Evolutionary conservation across 2,329 filamentous ascomycete species (phyloP), one percentile per base, ranked within the genome.

Genomic region (Diaporthe aspalathi): DNA sequence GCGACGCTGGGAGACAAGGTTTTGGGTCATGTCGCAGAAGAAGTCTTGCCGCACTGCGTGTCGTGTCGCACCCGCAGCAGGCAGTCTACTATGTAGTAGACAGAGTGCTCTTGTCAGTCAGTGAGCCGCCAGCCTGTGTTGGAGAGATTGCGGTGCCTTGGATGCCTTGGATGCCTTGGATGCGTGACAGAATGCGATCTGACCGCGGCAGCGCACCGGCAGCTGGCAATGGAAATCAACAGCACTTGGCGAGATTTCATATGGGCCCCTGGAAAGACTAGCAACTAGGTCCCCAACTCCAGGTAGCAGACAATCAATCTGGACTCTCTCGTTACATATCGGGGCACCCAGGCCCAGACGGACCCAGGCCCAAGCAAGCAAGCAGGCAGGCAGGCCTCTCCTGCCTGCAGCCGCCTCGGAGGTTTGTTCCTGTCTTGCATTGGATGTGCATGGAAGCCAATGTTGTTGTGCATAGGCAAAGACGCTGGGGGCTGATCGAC

Each of bases 111-210:
- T n/a, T n/a, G n/a, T n/a, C n/a, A n/a, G n/a, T n/a, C n/a, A n/a
- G n/a, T n/a, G n/a, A n/a, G 35, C 56, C 38, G 29, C n/a, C 56
- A n/a, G 38, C 16, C 17, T 32, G 43, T 27, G n/a, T n/a, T n/a
- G n/a, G n/a, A 63, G 57, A 63, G 27, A 63, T 63, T 63, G 57
- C 43, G 24, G n/a, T n/a, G n/a, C n/a, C n/a, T n/a, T n/a, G n/a
- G n/a, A n/a, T n/a, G n/a, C n/a, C n/a, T n/a, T n/a, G n/a, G n/a
- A n/a, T n/a, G n/a, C n/a, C n/a, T n/a, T n/a, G 32, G 32, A 38
- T 35, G n/a, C 60, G 60, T 50, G 43, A 38, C 60, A 38, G 43
- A 16, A 63, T 32, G 57, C 43, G 57, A 63, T 63, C 57, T 49
- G 43, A 63, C 14, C 57, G 27, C 43, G 57, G 57, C 14, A 17